These are phyloP conservation scores for Aureobasidium sp. DNA, from an alignment of 2,329 filamentous ascomycete species.

Conservation along the genomic window DNA sequence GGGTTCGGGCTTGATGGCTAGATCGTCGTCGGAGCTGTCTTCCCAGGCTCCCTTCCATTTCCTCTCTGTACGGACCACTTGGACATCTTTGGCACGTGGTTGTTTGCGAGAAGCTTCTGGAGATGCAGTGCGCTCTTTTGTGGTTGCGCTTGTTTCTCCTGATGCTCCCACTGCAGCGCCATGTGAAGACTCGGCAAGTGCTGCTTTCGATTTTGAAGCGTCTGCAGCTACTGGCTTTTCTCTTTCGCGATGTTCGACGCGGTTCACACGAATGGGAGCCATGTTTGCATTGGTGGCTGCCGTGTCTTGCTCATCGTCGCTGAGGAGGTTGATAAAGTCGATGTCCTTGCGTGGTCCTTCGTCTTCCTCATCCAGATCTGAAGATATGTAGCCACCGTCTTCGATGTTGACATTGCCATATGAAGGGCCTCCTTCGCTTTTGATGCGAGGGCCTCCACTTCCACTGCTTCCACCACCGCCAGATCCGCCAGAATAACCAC, in stretches of 20 bases:
- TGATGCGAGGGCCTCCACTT: conserved; percentile 26
- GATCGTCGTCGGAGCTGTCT: conserved; percentile 30
- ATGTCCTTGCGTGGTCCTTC: conserved; percentile 46
- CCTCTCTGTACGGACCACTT: conserved; percentile 36
- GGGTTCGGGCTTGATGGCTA: conserved; percentile 49
- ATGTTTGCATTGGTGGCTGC: conserved; percentile 21
- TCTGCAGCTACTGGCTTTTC: conserved; percentile 43
- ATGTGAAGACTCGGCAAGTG: conserved; percentile 18
- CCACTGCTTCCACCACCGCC: conserved; percentile 15
- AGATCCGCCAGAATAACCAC: conserved; percentile 17
- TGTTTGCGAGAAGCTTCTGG: conserved; percentile 31
- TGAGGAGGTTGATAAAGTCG: conserved; percentile 51
- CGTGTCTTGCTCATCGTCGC: conserved; percentile 42
- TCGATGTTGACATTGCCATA: conserved; percentile 23
- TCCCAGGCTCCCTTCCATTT: conserved; percentile 41
- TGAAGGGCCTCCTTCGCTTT: conserved; percentile 26
- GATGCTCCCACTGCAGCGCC: conserved; percentile 3
- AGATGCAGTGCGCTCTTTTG: background rate
- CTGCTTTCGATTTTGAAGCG: conserved; percentile 22
- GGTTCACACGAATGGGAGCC: conserved; percentile 48
- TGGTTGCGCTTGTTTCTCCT: conserved; percentile 17
- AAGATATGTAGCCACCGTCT: conserved; percentile 39
- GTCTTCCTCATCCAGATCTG: conserved; percentile 46
- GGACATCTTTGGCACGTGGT: conserved; percentile 33
- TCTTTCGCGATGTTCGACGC: conserved; percentile 50